Evolutionary conservation across 164 flowering plant genomes (phyloP), one percentile per base, ranked within the genome.

Genomic region (Cinnamomum micranthum): DNA sequence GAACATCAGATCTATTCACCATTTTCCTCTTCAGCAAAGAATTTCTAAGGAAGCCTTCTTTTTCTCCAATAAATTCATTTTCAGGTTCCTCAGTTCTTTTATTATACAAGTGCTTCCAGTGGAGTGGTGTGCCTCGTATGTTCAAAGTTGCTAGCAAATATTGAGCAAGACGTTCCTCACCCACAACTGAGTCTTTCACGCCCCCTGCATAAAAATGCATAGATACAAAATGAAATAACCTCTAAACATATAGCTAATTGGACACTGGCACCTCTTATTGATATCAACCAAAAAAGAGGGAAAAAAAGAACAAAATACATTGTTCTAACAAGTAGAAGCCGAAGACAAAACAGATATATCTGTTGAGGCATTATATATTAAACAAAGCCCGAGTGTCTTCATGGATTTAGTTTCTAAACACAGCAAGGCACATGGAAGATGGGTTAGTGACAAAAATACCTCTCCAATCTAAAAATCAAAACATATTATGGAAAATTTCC

Each of bases 161-260:
- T 67, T 89, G 92, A 71, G 90, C 93, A 81, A 95, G 87, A 12
- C 98, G 98, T 65, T 95, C 98, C 82, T 95, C 98, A 28, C 98
- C 97, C 11, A 95, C 98, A 31, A 90, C 95, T 12, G 97, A 92
- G 78, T 95, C 98, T 76, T 92, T 95, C 20, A 95, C 92, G 20
- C 94, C 89, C 12, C 98, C 98, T 92, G 78, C 77, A 83, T 1
- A 24, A n/a, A 67, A 20, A 69, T 22, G 47, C 22, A 52, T 2
- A 27, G 33, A n/a, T 31, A 6, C 1, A 25, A 28, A 17, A 5
- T 67, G 69, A 10, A 67, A 31, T 33, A 14, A 31, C 28, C 15
- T 67, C 20, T 13, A 67, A 28, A 28, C 41, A 67, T 67, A n/a
- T 0, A 67, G n/a, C 50, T 15, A 33, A 67, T 6, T 24, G 27